Evolutionary conservation across 1,139 yeast genomes (phyloP).

Genomic region (Candida gigantensis): DNA sequence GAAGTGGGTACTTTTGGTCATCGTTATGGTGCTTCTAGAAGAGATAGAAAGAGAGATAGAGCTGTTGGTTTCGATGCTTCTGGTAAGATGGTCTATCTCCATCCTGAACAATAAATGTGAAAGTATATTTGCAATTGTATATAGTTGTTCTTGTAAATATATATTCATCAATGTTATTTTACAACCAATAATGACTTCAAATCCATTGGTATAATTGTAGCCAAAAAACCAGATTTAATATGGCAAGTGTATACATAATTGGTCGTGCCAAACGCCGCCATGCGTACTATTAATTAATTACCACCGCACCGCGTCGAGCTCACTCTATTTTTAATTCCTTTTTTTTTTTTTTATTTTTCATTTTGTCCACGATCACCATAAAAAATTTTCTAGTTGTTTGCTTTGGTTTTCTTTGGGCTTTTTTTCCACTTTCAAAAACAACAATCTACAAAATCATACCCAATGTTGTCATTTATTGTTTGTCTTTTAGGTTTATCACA

Average conservation of each 20-base stretch:
- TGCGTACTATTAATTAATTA: background rate
- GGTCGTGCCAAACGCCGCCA: too few relatives aligned
- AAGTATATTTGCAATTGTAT: constrained; percentile 2
- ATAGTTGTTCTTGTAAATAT: constrained; percentile 7
- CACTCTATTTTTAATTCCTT: too few relatives aligned
- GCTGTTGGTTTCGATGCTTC: constrained; percentile 71
- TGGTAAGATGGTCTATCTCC: constrained; percentile 57
- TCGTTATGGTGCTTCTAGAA: constrained; percentile 88
- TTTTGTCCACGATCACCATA: background rate
- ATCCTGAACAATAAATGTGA: constrained; percentile 9
- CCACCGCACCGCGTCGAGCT: background rate
- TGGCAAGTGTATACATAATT: too few relatives aligned
- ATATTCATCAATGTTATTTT: too few relatives aligned
- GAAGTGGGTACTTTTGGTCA: constrained; percentile 82
- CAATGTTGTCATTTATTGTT: constrained; percentile 20
- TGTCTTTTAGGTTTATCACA: constrained; percentile 27
- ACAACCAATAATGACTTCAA: too few relatives aligned
- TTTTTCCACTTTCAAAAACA: too few relatives aligned
- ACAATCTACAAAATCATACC: constrained; percentile 7
- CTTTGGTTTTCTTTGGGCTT: too few relatives aligned
- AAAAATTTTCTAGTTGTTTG: constrained; percentile 3
- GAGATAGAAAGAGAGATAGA: constrained; percentile 87
- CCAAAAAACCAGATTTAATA: too few relatives aligned
- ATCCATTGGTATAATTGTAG: too few relatives aligned
- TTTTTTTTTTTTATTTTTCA: too few relatives aligned